phyloP scores from a whole-genome alignment of 306 rosid genomes.

The Fragaria vesca region DNA sequence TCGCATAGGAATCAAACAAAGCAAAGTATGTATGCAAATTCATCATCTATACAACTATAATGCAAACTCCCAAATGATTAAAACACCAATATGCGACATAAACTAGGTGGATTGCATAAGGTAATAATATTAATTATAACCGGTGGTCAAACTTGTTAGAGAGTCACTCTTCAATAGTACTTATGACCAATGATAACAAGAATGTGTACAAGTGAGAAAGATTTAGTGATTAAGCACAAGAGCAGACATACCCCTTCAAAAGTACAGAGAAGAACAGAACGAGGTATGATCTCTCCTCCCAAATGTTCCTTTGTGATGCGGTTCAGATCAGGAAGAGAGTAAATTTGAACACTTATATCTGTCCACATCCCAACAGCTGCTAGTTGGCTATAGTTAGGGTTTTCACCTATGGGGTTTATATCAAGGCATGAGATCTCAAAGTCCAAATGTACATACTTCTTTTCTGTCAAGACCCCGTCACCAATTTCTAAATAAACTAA shows the following conservation, averaged over 20 bases:
- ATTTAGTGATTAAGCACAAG: constrained; percentile 18
- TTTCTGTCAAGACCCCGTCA: constrained; percentile 63
- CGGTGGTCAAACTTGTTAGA: neutral
- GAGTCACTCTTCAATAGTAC: neutral
- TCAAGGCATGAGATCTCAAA: constrained; percentile 93
- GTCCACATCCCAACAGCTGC: constrained; percentile 99
- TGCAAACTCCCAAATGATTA: neutral
- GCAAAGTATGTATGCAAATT: neutral
- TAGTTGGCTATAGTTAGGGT: constrained; percentile 70
- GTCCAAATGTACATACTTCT: constrained; percentile 70
- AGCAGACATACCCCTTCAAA: constrained; percentile 86
- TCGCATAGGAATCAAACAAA: neutral
- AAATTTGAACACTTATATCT: constrained; percentile 83
- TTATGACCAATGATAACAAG: neutral
- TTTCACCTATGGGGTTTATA: constrained; percentile 91
- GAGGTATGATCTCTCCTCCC: constrained; percentile 98
- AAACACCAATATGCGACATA: neutral
- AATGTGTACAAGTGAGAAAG: neutral
- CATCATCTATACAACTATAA: neutral
- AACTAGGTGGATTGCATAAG: neutral
- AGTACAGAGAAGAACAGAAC: constrained; percentile 96
- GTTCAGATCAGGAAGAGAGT: constrained; percentile 86
- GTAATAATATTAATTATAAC: neutral
- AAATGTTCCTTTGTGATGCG: constrained; percentile 85
- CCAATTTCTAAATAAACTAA: constrained; percentile 88